Evolutionary conservation across 805 yeast species (phyloP).

Genomic region (Ogataea minuta): DNA sequence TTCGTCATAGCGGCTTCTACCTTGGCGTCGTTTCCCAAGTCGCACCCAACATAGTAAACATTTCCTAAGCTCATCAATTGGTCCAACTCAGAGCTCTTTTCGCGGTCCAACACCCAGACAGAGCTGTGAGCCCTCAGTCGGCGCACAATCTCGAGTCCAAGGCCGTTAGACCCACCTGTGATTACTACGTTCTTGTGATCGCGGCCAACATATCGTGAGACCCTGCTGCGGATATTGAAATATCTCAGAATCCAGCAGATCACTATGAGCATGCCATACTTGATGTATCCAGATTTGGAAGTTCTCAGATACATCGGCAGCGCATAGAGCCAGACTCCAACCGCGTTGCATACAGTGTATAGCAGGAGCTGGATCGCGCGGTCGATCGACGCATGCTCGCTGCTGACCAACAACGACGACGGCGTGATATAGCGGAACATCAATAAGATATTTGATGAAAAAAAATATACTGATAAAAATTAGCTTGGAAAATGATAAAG

Average conservation of each 20-base stretch:
- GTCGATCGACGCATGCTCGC: conserved; percentile 18
- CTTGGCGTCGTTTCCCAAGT: conserved; percentile 17
- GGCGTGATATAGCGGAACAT: conserved; percentile 9
- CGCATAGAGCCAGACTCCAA: conserved; percentile 19
- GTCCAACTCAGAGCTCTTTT: conserved; percentile 10
- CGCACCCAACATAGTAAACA: conserved; percentile 29
- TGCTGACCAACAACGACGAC: conserved; percentile 15
- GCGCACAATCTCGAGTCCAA: conserved; percentile 43
- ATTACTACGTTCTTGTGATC: conserved; percentile 32
- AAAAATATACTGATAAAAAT: background rate
- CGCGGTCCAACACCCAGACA: conserved; percentile 12
- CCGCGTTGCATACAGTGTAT: conserved; percentile 20
- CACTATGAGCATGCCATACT: conserved; percentile 10
- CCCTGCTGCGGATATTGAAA: conserved; percentile 15
- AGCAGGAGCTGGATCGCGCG: conserved; percentile 15
- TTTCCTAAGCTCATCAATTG: conserved; percentile 10
- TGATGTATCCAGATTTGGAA: conserved; percentile 2
- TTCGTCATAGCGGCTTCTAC: conserved; percentile 28
- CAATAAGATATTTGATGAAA: background rate
- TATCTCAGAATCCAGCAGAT: conserved; percentile 24
- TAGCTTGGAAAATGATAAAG: background rate
- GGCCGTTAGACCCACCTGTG: conserved; percentile 53
- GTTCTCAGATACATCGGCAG: conserved; percentile 6
- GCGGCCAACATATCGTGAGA: conserved; percentile 2
- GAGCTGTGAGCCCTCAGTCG: conserved; percentile 15